Conservation (phyloP, 164 flowering plant genomes). For the Vitis rupestris region DNA sequence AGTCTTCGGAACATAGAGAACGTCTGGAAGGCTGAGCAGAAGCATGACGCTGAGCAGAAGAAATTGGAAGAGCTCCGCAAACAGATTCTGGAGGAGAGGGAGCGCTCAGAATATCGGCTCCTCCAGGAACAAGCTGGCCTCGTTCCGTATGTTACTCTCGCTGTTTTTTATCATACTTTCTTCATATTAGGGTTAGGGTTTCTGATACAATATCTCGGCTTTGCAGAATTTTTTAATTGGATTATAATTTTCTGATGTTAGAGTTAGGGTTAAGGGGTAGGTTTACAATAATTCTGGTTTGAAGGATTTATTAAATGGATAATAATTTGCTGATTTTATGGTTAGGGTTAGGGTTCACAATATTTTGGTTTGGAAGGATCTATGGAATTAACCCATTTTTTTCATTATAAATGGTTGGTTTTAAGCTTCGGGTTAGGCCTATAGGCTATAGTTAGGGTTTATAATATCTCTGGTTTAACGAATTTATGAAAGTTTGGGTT, state of each 20-base stretch:
- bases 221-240: neutral
- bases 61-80: constrained; percentile 92
- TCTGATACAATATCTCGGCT: no score
- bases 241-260: neutral
- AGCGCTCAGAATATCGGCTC: constrained; percentile 76
- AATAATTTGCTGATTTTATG: no score
- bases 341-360: no score
- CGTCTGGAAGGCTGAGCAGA: constrained; percentile 99
- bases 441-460: no score
- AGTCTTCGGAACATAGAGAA: constrained; percentile 92
- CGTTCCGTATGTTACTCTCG: constrained; percentile 52
- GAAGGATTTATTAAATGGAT: constrained; percentile 10
- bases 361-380: neutral
- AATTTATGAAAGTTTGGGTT: no score
- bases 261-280: constrained; percentile 9
- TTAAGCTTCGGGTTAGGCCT: no score
- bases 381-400: neutral
- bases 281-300: neutral
- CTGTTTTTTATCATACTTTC: neutral
- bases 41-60: constrained; percentile 82
- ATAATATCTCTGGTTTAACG: no score
- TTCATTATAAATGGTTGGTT: neutral
- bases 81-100: constrained; percentile 91
- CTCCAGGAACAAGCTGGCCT: constrained; percentile 96
- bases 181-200: neutral